Evolutionary conservation across 2,329 filamentous ascomycete genomes (phyloP).

Genomic region (Epichloe bromicola): DNA sequence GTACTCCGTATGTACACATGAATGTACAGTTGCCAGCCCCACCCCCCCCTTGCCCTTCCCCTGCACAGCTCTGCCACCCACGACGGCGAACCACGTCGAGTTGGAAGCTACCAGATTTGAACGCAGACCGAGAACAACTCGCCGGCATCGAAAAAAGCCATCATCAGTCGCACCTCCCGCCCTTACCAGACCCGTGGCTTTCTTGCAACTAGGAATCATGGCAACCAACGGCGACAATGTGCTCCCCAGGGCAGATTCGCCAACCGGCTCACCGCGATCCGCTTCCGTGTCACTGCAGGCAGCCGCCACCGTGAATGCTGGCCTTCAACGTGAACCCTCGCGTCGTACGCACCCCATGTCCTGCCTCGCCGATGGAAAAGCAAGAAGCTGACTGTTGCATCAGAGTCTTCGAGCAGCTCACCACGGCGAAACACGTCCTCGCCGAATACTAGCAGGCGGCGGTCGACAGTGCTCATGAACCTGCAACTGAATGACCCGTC

Average conservation of each 20-base stretch:
- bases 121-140: not conserved
- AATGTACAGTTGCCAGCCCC: not conserved
- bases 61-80: not conserved
- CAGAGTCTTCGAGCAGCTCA: slow-evolving; percentile 41
- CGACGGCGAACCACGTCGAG: slow-evolving; percentile 1
- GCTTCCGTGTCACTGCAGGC: slow-evolving; percentile 62
- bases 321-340: slow-evolving; percentile 53
- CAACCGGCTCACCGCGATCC: slow-evolving; percentile 49
- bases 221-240: slow-evolving; percentile 16
- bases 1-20: too few species aligned
- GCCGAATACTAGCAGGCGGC: slow-evolving; percentile 41
- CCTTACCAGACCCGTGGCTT: not conserved
- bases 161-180: not conserved
- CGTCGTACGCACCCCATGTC: slow-evolving; percentile 29
- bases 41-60: not conserved
- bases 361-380: not conserved
- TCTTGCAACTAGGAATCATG: slow-evolving; percentile 8
- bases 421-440: slow-evolving; percentile 29
- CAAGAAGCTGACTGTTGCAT: slow-evolving; percentile 12
- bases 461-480: slow-evolving; percentile 60
- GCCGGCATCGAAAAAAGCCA: not conserved
- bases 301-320: slow-evolving; percentile 64
- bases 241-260: slow-evolving; percentile 29
- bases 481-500: slow-evolving; percentile 59
- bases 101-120: not conserved